Percentiles rank a stretch among this genome's conserved stretches.
Conservation (phyloP, 768 basidiomycete species). For the Pleurotus citrinopileatus region DNA sequence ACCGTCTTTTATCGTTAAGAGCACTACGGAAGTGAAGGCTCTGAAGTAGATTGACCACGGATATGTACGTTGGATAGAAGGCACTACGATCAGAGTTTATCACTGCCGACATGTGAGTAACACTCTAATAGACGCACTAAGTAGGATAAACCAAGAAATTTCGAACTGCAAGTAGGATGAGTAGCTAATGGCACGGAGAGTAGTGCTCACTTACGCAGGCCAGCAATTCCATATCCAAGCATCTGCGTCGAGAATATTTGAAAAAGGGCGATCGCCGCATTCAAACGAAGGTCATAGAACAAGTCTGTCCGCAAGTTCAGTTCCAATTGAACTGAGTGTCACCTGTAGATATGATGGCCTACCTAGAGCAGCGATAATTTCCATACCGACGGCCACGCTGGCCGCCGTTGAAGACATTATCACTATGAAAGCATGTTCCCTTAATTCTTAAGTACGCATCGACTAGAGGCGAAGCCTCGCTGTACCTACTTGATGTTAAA, state of each 20-base stretch:
- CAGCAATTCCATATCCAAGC: constrained; percentile 37
- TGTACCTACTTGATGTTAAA: constrained; percentile 50
- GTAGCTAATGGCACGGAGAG: not conserved
- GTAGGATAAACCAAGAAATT: constrained; percentile 51
- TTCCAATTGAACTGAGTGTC: not conserved
- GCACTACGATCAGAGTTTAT: constrained; percentile 26
- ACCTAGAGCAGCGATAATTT: constrained; percentile 51
- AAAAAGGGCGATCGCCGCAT: constrained; percentile 50
- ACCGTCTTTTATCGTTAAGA: constrained; percentile 43
- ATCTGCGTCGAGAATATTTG: constrained; percentile 51
- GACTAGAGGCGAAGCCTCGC: not conserved
- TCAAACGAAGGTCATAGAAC: constrained; percentile 48
- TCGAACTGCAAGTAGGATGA: constrained; percentile 30
- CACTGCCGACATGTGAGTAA: not conserved
- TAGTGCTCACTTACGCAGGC: constrained; percentile 22
- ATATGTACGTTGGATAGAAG: constrained; percentile 51
- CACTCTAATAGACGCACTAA: constrained; percentile 29
- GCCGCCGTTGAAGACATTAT: constrained; percentile 57
- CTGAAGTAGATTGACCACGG: constrained; percentile 50
- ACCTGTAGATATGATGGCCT: too few species aligned
- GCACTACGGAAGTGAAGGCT: constrained; percentile 49
- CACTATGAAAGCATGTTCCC: constrained; percentile 52
- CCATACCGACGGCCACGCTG: constrained; percentile 47
- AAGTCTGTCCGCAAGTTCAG: constrained; percentile 31
- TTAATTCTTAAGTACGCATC: too few species aligned